Conservation (phyloP, 148 eudicot species). For the Heliamphora exappendiculata region DNA sequence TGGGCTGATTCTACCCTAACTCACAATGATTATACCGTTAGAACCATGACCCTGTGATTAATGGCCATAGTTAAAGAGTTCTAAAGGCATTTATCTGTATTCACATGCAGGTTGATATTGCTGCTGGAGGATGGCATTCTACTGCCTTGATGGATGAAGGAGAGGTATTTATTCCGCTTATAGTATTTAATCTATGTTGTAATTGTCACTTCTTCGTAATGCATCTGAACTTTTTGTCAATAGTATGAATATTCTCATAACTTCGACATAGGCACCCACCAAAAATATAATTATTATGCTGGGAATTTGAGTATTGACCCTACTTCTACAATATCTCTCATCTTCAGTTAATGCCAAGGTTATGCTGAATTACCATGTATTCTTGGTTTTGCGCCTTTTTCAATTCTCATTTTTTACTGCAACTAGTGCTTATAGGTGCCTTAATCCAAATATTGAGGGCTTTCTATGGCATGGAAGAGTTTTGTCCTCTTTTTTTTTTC, state of each 20-base stretch:
- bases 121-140: slow-evolving; percentile 99
- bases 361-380: neutral
- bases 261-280: neutral
- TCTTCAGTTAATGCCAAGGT: neutral
- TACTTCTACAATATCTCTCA: neutral
- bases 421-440: slow-evolving; percentile 1
- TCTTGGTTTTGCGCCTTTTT: neutral
- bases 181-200: neutral
- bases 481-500: neutral
- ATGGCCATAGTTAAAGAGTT: neutral
- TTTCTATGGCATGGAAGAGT: neutral
- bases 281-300: neutral
- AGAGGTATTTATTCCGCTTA: slow-evolving; percentile 47
- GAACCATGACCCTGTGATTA: neutral
- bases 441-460: neutral
- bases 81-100: slow-evolving; percentile 8
- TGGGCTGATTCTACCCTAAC: neutral
- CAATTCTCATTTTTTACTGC: neutral
- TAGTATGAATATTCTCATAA: neutral
- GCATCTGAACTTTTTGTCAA: neutral
- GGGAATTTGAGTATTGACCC: neutral
- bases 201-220: neutral
- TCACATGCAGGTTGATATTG: slow-evolving; percentile 77
- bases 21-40: neutral
- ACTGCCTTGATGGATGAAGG: slow-evolving; percentile 85